Evolutionary conservation across 2,329 filamentous ascomycete species (phyloP).

Genomic region (Aspergillus pseudoglaucus): DNA sequence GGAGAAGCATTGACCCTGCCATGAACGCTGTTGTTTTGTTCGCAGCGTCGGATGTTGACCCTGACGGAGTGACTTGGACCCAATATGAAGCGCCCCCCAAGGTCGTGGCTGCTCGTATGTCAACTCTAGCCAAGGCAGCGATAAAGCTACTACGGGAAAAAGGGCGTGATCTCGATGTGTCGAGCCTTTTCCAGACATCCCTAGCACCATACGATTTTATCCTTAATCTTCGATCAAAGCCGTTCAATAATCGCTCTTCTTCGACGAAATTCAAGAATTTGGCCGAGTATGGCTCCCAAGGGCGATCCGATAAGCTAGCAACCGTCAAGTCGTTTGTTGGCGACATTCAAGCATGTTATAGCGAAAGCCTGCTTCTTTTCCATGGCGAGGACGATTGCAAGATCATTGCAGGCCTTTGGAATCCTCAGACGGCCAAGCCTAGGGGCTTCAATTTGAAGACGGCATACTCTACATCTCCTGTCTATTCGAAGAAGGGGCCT

Average conservation of each 20-base stretch:
- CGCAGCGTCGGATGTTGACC: conserved; percentile 71
- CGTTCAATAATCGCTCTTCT: conserved; percentile 35
- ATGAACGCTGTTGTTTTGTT: conserved; percentile 81
- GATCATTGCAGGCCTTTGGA: conserved; percentile 60
- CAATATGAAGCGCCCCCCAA: conserved; percentile 63
- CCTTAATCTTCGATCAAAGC: conserved; percentile 60
- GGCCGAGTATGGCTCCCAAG: conserved; percentile 41
- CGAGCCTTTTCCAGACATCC: conserved; percentile 64
- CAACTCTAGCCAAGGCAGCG: conserved; percentile 70
- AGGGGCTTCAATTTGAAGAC: conserved; percentile 32
- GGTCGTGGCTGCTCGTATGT: conserved; percentile 79
- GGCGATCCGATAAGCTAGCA: conserved; percentile 49
- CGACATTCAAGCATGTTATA: conserved; percentile 63
- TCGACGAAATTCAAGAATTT: conserved; percentile 69
- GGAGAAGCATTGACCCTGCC: conserved; percentile 79
- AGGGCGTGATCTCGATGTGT: conserved; percentile 48
- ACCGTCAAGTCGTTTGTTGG: conserved; percentile 57
- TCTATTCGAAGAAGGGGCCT: conserved; percentile 8
- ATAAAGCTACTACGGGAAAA: conserved; percentile 53
- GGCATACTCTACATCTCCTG: conserved; percentile 30
- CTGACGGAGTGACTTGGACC: conserved; percentile 74
- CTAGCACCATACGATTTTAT: conserved; percentile 78
- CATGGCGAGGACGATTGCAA: conserved; percentile 55
- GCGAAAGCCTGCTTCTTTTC: conserved; percentile 71
- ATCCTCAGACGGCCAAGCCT: conserved; percentile 40